Evolutionary conservation across 495 filamentous ascomycete genomes (phyloP), one percentile per base, ranked within the genome.

Genomic region (Xylaria sp.): DNA sequence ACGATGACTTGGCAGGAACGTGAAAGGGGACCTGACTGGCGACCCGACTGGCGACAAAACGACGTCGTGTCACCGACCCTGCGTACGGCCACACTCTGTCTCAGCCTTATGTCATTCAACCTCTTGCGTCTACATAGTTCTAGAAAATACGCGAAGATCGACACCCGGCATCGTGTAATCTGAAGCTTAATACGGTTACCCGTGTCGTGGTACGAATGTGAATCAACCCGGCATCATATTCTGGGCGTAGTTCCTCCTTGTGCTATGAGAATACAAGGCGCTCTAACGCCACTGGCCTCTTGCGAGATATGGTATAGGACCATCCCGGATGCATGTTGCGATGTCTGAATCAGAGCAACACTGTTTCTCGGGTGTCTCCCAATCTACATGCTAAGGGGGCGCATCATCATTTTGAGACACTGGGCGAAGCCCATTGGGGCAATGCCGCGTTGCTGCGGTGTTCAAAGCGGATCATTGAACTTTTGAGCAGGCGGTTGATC

Each of bases 21-120:
- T 55, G 31, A 46, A 57, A 29, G 35, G 64, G 35, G 63, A 31
- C 64, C 59, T 37, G 59, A 62, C 37, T 62, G 59, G 59, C 35
- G 59, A 31, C 64, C 59, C 59, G 59, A 62, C 37, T 62, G 59
- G 59, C 35, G 59, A 62, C 59, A 24, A 62, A 43, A 43, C 37
- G 37, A 53, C 37, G 50, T 57, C n/a, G 55, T 69, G 67, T 69
- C 41, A 69, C 67, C 53, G 53, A 61, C 55, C 15, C 5, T 68
- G 37, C 37, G 26, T 37, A 41, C 33, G 40, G 52, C 37, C 31
- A 44, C 40, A 58, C 26, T 65, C 33, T 44, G 50, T 57, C 64
- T 57, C 64, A 57, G 64, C 64, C 64, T 67, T 57, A 55, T 40
- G 61, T 48, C 41, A 41, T 33, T 19, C 24, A 57, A 21, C 14